Percentiles rank a stretch among this genome's conserved stretches.
phyloP scores from a whole-genome alignment of 768 basidiomycete genomes.

The Mycena capillaripes region DNA sequence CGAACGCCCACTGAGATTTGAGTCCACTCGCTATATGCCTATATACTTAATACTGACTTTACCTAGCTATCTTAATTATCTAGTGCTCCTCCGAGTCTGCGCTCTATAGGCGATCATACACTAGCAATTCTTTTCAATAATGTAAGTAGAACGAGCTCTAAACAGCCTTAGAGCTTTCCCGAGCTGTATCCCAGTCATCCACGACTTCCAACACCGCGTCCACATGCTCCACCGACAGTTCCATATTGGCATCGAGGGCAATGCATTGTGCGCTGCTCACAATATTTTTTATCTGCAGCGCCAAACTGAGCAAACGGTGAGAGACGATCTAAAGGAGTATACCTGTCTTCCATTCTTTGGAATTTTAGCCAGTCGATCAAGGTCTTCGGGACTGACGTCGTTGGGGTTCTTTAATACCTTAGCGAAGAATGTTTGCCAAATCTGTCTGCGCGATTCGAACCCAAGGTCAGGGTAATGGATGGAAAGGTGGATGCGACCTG shows the following conservation, averaged over 20 bases:
- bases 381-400: constrained; percentile 34
- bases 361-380: constrained; percentile 37
- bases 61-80: too few species aligned
- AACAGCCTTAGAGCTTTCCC: too few species aligned
- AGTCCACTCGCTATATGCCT: too few species aligned
- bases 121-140: too few species aligned
- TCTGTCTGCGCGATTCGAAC: constrained; percentile 37
- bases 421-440: constrained; percentile 48
- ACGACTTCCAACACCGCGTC: constrained; percentile 39
- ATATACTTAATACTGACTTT: too few species aligned
- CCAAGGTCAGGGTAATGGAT: constrained; percentile 49
- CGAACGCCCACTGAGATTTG: too few species aligned
- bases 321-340: too few species aligned
- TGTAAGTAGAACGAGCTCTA: too few species aligned
- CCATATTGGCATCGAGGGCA: constrained; percentile 32
- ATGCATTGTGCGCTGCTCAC: constrained; percentile 45
- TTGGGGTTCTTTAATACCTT: constrained; percentile 21
- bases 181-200: too few species aligned
- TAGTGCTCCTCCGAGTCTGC: too few species aligned
- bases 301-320: neutral
- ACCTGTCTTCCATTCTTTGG: constrained; percentile 48
- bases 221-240: constrained; percentile 38
- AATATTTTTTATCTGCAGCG: constrained; percentile 45
- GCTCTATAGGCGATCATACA: too few species aligned
- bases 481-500: too few species aligned